Conservation (phyloP, 345 rosid genomes). For the Populus davidiana region DNA sequence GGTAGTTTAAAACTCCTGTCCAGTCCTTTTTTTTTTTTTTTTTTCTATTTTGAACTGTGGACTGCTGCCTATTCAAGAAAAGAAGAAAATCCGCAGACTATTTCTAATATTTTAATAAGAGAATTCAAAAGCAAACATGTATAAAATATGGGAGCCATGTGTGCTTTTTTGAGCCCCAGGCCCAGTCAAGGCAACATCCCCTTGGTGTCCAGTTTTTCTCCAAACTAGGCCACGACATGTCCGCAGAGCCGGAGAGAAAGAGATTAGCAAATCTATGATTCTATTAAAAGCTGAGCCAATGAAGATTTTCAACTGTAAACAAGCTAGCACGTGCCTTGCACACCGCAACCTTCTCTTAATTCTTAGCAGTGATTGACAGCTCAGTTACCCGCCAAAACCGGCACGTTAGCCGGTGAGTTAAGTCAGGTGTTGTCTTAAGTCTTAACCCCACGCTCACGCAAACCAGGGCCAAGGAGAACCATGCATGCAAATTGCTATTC, state of each 20-base stretch:
- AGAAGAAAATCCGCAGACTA: background rate
- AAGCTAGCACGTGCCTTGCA: conserved; percentile 12
- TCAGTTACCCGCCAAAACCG: conserved; percentile 11
- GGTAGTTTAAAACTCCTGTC: background rate
- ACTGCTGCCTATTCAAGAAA: too few species aligned
- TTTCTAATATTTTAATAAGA: background rate
- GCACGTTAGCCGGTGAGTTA: conserved; percentile 24
- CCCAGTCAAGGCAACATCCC: background rate
- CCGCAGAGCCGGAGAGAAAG: background rate
- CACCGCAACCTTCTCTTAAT: background rate
- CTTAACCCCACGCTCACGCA: background rate
- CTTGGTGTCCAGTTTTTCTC: background rate
- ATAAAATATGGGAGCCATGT: background rate
- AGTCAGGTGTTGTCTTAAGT: background rate
- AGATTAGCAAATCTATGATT: background rate
- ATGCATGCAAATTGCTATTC: background rate
- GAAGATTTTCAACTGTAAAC: background rate
- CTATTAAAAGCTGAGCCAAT: conserved; percentile 22
- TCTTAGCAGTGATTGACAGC: background rate
- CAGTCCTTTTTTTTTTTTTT: too few species aligned
- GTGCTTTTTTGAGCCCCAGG: background rate
- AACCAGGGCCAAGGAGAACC: background rate
- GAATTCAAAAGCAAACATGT: background rate
- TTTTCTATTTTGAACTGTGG: too few species aligned
- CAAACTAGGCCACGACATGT: background rate